Conservation (phyloP, 2,329 filamentous ascomycete species). For the Diaporthe vexans region DNA sequence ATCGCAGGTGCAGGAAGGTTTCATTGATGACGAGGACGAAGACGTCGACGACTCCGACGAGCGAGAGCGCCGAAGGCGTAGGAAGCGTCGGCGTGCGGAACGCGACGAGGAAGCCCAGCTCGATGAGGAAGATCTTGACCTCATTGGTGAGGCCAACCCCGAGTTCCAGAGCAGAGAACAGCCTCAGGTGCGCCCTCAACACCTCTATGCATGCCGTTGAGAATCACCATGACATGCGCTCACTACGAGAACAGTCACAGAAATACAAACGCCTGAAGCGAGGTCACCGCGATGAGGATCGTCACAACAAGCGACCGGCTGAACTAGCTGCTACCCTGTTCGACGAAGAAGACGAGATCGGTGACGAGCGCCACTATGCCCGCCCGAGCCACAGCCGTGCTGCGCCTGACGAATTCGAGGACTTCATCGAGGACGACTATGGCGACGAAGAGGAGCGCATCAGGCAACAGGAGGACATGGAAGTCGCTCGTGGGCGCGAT, state of each 20-base stretch:
- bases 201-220: neutral
- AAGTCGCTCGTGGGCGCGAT: slow-evolving; percentile 85
- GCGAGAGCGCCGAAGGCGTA: slow-evolving; percentile 72
- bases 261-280: slow-evolving; percentile 98
- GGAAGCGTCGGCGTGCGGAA: slow-evolving; percentile 82
- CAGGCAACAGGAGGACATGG: slow-evolving; percentile 84
- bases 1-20: slow-evolving; percentile 86
- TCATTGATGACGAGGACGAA: slow-evolving; percentile 90
- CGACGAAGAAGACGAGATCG: slow-evolving; percentile 87
- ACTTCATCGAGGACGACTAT: slow-evolving; percentile 97
- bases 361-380: slow-evolving; percentile 65
- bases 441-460: slow-evolving; percentile 86
- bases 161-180: slow-evolving; percentile 75
- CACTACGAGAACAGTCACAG: slow-evolving; percentile 73
- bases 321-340: slow-evolving; percentile 95
- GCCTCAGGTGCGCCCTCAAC: slow-evolving; percentile 31
- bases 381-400: slow-evolving; percentile 67
- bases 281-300: slow-evolving; percentile 82
- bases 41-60: slow-evolving; percentile 72
- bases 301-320: slow-evolving; percentile 74
- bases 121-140: slow-evolving; percentile 95
- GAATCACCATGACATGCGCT: slow-evolving; percentile 5
- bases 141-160: slow-evolving; percentile 87
- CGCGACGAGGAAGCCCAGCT: slow-evolving; percentile 89
- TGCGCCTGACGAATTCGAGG: slow-evolving; percentile 85